Conservation (phyloP, 345 rosid genomes). For the Brassica cretica region DNA sequence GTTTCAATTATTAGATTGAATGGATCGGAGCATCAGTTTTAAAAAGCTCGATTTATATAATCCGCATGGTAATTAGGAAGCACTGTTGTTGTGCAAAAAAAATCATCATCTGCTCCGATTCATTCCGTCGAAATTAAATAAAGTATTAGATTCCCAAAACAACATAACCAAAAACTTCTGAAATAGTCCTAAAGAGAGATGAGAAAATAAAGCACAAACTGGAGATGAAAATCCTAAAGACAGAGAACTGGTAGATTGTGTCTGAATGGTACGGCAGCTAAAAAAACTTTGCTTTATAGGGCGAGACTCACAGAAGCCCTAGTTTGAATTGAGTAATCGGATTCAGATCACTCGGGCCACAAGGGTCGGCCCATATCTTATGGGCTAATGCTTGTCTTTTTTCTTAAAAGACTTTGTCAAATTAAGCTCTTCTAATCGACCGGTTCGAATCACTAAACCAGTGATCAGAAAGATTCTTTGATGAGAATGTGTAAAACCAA, state of each 20-base stretch:
- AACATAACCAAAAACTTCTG: not conserved
- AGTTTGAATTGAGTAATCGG: not conserved
- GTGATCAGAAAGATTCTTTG: not conserved
- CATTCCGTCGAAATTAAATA: not conserved
- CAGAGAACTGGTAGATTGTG: not conserved
- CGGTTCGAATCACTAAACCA: conserved; percentile 1
- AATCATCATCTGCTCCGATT: conserved; percentile 55
- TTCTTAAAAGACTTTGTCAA: not conserved
- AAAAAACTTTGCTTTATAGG: conserved; percentile 10
- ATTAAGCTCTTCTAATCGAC: not conserved
- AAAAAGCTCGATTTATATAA: conserved; percentile 63
- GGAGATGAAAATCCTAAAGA: not conserved
- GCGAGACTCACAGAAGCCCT: conserved; percentile 25
- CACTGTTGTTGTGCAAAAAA: conserved; percentile 29
- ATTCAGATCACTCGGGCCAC: not conserved
- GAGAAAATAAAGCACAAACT: not conserved
- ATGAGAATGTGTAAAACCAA: not conserved
- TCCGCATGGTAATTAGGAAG: conserved; percentile 45
- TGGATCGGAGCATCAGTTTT: conserved; percentile 55
- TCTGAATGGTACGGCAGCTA: not conserved
- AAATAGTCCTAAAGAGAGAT: not conserved
- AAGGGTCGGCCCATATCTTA: not conserved
- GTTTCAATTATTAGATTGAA: not conserved
- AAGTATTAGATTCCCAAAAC: not conserved
- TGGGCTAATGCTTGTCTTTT: not conserved